Conservation (phyloP, 2,329 filamentous ascomycete genomes). For the Dryadomyces quercivorus region DNA sequence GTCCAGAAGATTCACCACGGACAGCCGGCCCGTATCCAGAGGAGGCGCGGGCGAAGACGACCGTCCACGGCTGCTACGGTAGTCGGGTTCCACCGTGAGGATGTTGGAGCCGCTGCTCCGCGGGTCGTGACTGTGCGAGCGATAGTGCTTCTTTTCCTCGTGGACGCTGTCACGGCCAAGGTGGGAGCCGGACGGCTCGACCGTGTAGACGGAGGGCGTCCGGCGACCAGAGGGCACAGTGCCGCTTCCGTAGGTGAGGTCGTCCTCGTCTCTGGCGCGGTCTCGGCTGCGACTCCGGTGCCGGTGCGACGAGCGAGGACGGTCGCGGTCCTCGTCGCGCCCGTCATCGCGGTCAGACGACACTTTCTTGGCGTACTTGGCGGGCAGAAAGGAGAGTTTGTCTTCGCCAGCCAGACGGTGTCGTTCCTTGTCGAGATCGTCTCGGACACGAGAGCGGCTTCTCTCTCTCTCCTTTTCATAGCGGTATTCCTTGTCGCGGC, state of each 20-base stretch:
- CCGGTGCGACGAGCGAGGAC: background rate
- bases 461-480: conserved; percentile 16
- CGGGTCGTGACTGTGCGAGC: conserved; percentile 22
- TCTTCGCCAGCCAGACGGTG: conserved; percentile 22
- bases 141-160: conserved; percentile 16
- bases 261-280: conserved; percentile 13
- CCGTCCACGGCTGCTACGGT: conserved; percentile 17
- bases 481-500: conserved; percentile 16
- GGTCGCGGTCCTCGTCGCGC: background rate
- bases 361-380: conserved; percentile 30
- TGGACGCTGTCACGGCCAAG: background rate
- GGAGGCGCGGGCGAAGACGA: conserved; percentile 37
- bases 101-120: conserved; percentile 24
- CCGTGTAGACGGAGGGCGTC: conserved; percentile 10
- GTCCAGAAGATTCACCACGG: conserved; percentile 28
- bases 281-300: conserved; percentile 6
- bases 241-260: conserved; percentile 36
- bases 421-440: conserved; percentile 14
- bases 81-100: conserved; percentile 28
- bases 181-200: conserved; percentile 8
- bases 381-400: conserved; percentile 31
- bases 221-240: conserved; percentile 3
- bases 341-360: background rate
- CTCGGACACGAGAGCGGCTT: conserved; percentile 15
- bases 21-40: conserved; percentile 39